phyloP scores from a whole-genome alignment of 1,284 basidiomycete species.

The Ganoderma multipileum region DNA sequence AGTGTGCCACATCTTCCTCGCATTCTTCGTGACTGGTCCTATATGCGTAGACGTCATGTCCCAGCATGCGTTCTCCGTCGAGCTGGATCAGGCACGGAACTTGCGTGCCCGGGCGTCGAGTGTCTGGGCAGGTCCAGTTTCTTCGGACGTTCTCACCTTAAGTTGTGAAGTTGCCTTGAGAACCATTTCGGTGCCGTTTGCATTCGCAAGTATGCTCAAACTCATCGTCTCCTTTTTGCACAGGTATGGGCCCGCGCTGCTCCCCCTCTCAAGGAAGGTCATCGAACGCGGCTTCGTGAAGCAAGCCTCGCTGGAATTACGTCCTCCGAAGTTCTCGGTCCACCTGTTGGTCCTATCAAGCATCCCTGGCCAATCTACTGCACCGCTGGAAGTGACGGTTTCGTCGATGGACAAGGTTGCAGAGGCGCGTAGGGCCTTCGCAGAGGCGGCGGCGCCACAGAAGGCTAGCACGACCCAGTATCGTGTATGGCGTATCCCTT shows the following conservation, averaged over 20 bases:
- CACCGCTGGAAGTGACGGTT: constrained; percentile 43
- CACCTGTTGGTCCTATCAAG: constrained; percentile 47
- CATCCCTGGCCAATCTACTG: constrained; percentile 24
- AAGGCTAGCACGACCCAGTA: constrained; percentile 39
- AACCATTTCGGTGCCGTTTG: not conserved
- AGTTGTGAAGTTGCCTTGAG: not conserved
- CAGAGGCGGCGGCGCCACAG: constrained; percentile 37
- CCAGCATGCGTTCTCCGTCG: not conserved
- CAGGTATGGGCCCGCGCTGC: constrained; percentile 74
- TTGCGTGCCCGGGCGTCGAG: not conserved
- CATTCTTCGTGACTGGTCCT: not conserved
- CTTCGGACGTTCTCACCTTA: not conserved
- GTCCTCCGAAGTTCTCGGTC: constrained; percentile 74
- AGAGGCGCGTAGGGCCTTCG: constrained; percentile 31
- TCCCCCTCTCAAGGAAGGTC: constrained; percentile 70
- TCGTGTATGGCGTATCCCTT: constrained; percentile 64
- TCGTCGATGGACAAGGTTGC: constrained; percentile 55
- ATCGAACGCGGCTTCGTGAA: constrained; percentile 63
- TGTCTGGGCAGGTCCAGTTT: not conserved
- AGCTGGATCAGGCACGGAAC: not conserved
- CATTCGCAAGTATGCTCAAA: constrained; percentile 2
- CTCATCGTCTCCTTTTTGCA: constrained; percentile 13
- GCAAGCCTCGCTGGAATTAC: constrained; percentile 75
- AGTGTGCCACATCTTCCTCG: not conserved
- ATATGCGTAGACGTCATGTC: not conserved